A percentile compares a stretch with the other conserved stretches of the same genome.
Evolutionary conservation across 306 rosid species (phyloP).

Genomic region (Castanopsis chinensis): DNA sequence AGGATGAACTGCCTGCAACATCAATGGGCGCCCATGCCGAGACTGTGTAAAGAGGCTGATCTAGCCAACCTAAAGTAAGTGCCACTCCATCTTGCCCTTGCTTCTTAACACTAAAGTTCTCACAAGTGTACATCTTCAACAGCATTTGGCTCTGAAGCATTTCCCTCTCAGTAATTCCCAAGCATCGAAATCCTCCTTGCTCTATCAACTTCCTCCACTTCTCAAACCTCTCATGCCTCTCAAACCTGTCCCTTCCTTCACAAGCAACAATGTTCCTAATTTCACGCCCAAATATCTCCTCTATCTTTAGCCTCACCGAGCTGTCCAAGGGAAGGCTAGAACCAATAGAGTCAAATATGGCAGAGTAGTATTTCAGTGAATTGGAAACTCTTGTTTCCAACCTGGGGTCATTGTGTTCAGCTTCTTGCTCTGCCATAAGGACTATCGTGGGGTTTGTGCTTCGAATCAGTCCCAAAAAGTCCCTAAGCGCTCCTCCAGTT

Average conservation of each 20-base stretch:
- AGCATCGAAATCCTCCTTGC: constrained; percentile 63
- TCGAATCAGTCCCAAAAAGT: constrained; percentile 73
- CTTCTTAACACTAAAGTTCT: constrained; percentile 53
- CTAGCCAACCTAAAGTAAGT: constrained; percentile 66
- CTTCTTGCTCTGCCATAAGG: constrained; percentile 80
- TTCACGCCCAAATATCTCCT: constrained; percentile 79
- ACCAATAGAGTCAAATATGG: constrained; percentile 69
- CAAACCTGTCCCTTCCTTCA: constrained; percentile 78
- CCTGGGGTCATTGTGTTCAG: constrained; percentile 63
- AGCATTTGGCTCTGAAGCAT: constrained; percentile 61
- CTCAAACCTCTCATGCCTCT: constrained; percentile 77
- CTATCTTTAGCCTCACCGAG: constrained; percentile 55
- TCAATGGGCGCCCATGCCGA: constrained; percentile 83
- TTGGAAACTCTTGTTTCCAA: constrained; percentile 66
- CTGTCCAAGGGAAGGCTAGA: constrained; percentile 64
- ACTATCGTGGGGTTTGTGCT: constrained; percentile 75
- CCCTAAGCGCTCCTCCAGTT: constrained; percentile 68
- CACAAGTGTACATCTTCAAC: constrained; percentile 70
- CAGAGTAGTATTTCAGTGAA: constrained; percentile 68
- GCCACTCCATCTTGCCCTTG: constrained; percentile 47
- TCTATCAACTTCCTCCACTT: constrained; percentile 85
- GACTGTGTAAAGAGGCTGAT: constrained; percentile 72
- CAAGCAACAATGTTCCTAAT: constrained; percentile 84
- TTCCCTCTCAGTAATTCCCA: constrained; percentile 60
- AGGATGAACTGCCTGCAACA: constrained; percentile 63